These are phyloP conservation scores for Lichtheimia hyalospora DNA, from an alignment of 371 early-diverging fungal species.

Conservation along the genomic window DNA sequence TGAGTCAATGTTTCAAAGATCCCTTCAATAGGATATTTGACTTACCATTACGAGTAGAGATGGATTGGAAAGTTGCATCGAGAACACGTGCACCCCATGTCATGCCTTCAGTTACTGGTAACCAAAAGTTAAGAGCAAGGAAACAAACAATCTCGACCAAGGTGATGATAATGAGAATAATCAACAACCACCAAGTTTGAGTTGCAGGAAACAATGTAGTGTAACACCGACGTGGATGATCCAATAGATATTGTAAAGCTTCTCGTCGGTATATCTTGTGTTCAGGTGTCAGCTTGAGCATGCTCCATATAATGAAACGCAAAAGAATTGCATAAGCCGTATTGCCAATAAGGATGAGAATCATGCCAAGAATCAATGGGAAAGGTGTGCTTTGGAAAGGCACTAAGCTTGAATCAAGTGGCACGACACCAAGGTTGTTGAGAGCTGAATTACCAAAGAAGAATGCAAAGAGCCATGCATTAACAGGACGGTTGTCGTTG, in stretches of 20 bases:
- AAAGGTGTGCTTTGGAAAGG: constrained; percentile 37
- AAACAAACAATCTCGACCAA: constrained; percentile 31
- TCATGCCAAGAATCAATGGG: constrained; percentile 20
- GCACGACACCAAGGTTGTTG: constrained; percentile 39
- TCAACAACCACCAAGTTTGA: constrained; percentile 44
- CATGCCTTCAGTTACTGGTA: constrained; percentile 30
- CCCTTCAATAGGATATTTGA: not conserved
- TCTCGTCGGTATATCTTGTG: constrained; percentile 30
- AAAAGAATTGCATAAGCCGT: constrained; percentile 43
- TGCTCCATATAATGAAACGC: constrained; percentile 31
- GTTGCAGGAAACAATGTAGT: constrained; percentile 38
- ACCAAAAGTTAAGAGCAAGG: constrained; percentile 34
- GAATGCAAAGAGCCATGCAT: constrained; percentile 41
- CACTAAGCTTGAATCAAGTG: constrained; percentile 32
- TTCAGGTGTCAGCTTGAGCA: constrained; percentile 37
- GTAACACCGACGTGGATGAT: constrained; percentile 50
- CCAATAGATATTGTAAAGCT: constrained; percentile 32
- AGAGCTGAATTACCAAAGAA: constrained; percentile 32
- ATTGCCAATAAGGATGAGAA: constrained; percentile 40
- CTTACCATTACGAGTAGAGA: constrained; percentile 43
- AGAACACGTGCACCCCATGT: constrained; percentile 34
- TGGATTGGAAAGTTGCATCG: constrained; percentile 38
- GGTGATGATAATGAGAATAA: constrained; percentile 31
- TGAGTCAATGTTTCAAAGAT: not conserved
- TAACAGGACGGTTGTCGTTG: constrained; percentile 21